A percentile compares a stretch with the other conserved stretches of the same genome.
Conservation (phyloP, 148 eudicot genomes). For the Talinum fruticosum region DNA sequence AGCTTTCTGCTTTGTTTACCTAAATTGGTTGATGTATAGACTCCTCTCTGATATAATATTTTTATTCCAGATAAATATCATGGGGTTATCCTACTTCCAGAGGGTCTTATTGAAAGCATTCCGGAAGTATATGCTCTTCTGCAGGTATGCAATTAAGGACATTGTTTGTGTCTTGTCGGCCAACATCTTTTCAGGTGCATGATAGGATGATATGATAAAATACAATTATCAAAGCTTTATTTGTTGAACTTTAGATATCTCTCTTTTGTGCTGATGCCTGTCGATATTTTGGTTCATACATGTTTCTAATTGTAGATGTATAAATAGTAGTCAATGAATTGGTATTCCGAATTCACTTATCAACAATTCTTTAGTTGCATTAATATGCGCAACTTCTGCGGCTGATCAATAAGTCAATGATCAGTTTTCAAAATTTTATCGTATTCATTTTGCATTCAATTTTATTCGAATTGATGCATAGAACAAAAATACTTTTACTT, state of each 20-base stretch:
- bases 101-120: slow-evolving; percentile 96
- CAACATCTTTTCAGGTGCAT: not conserved
- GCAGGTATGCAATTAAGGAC: slow-evolving; percentile 45
- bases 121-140: slow-evolving; percentile 93
- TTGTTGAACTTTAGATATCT: not conserved
- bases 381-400: too few species aligned
- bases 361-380: too few species aligned
- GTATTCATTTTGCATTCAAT: too few species aligned
- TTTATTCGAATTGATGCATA: too few species aligned
- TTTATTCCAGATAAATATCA: slow-evolving; percentile 66
- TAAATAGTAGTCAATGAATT: too few species aligned
- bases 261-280: not conserved
- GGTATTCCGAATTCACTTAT: too few species aligned
- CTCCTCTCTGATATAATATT: not conserved
- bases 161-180: slow-evolving; percentile 3
- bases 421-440: too few species aligned
- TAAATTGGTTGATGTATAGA: not conserved
- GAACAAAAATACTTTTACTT: too few species aligned
- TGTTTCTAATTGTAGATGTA: not conserved
- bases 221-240: not conserved
- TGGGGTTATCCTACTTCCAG: slow-evolving; percentile 92
- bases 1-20: not conserved
- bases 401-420: too few species aligned
- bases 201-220: not conserved
- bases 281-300: not conserved